Conservation (phyloP, 306 rosid species). For the Bauhinia variegata region DNA sequence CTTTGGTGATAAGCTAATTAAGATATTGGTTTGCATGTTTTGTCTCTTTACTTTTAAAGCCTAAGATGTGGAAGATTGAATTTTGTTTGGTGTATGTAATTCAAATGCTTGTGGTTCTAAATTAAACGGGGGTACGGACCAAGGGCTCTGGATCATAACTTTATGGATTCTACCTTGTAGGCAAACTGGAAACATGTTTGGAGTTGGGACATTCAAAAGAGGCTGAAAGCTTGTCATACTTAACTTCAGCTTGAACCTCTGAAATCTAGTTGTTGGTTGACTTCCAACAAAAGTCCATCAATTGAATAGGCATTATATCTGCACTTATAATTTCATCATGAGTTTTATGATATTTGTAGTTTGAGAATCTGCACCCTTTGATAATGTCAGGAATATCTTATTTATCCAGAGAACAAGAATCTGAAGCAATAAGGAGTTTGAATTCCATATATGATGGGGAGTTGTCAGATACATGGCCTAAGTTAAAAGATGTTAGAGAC, state of each 20-base stretch:
- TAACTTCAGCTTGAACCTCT: constrained; percentile 2
- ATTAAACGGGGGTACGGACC: constrained; percentile 10
- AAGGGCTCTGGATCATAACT: constrained; percentile 5
- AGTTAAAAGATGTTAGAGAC: not conserved
- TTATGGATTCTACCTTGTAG: not conserved
- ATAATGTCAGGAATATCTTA: constrained; percentile 95
- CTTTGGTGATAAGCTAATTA: not conserved
- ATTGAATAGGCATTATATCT: constrained; percentile 9
- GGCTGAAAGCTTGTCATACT: constrained; percentile 12
- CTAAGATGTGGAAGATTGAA: constrained; percentile 11
- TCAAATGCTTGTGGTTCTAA: constrained; percentile 22
- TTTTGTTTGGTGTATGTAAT: not conserved
- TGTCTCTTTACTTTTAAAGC: constrained; percentile 4
- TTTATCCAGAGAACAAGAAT: constrained; percentile 91
- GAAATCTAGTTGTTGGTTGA: constrained; percentile 15
- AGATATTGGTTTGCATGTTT: not conserved
- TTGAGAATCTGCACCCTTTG: constrained; percentile 60
- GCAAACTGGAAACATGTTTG: not conserved
- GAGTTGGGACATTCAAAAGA: not conserved
- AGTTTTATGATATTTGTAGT: constrained; percentile 34
- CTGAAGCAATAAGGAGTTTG: constrained; percentile 54
- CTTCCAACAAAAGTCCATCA: not conserved
- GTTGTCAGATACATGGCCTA: constrained; percentile 1
- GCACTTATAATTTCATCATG: constrained; percentile 16
- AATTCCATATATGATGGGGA: constrained; percentile 49